Percentiles rank a stretch among this genome's conserved stretches.
Evolutionary conservation across 768 basidiomycete genomes (phyloP).

Genomic region (Suillus luteus): DNA sequence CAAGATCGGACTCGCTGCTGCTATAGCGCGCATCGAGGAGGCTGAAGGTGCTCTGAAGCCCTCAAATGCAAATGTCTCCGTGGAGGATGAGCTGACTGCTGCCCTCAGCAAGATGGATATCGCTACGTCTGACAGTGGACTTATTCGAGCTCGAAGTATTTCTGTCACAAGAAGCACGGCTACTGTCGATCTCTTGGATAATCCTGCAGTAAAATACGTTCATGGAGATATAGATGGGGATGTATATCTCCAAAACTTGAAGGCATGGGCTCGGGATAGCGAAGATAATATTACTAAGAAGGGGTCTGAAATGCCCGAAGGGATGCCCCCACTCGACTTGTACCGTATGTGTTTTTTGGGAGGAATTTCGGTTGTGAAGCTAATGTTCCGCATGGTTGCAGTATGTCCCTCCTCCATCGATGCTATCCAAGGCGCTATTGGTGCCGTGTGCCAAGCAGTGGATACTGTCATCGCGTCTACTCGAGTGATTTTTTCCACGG

Average conservation of each 20-base stretch:
- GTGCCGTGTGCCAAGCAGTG: constrained; percentile 86
- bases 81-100: constrained; percentile 44
- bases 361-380: background rate
- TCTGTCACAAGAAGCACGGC: constrained; percentile 53
- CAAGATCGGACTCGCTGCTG: constrained; percentile 78
- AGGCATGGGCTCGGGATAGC: constrained; percentile 61
- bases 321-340: constrained; percentile 75
- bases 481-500: constrained; percentile 18
- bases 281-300: constrained; percentile 59
- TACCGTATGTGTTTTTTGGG: constrained; percentile 57
- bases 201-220: constrained; percentile 70
- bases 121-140: constrained; percentile 26
- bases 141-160: constrained; percentile 20
- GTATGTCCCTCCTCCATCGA: constrained; percentile 78
- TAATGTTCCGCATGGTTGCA: constrained; percentile 27
- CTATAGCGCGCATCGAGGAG: constrained; percentile 70
- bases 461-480: constrained; percentile 55
- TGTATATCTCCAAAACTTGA: constrained; percentile 64
- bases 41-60: background rate
- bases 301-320: constrained; percentile 75
- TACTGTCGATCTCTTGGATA: constrained; percentile 53
- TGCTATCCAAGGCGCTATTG: constrained; percentile 81
- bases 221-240: constrained; percentile 72
- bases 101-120: constrained; percentile 51
- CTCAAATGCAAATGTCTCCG: constrained; percentile 8